These are phyloP conservation scores for Fusarium tupiense DNA, from an alignment of 2,329 filamentous ascomycete genomes.

Conservation along the genomic window DNA sequence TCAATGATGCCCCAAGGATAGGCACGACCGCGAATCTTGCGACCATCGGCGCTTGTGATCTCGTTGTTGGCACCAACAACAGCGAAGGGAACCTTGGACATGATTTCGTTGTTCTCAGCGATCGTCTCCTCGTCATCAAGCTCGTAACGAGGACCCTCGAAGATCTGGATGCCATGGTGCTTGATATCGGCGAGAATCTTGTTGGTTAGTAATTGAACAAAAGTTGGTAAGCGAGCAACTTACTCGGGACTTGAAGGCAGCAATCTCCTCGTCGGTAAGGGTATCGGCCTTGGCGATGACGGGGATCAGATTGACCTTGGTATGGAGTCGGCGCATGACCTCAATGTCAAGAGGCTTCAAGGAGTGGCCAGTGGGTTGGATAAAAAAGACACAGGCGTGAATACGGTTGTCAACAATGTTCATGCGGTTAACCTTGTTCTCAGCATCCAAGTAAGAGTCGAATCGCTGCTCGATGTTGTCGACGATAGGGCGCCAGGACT, in stretches of 20 bases:
- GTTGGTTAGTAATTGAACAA: conserved; percentile 15
- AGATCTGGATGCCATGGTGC: conserved; percentile 98
- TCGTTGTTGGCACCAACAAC: conserved; percentile 97
- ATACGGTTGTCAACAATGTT: conserved; percentile 99
- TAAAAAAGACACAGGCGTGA: conserved; percentile 99
- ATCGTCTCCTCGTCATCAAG: conserved; percentile 99
- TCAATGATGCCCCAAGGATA: conserved; percentile 99
- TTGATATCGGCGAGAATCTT: conserved; percentile 97
- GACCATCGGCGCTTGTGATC: conserved; percentile 89
- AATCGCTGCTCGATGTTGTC: conserved; percentile 99
- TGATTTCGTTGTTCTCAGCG: conserved; percentile 99
- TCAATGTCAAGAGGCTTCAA: conserved; percentile 98
- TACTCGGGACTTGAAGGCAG: conserved; percentile 95
- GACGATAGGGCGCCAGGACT: conserved; percentile 98
- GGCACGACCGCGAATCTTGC: conserved; percentile 92
- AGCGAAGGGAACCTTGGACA: conserved; percentile 99
- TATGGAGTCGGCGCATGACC: conserved; percentile 99
- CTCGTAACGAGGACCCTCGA: conserved; percentile 97
- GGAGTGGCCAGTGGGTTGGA: conserved; percentile 97
- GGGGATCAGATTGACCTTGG: conserved; percentile 99
- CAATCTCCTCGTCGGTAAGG: conserved; percentile 95
- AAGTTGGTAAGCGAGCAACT: conserved; percentile 51
- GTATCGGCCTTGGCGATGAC: conserved; percentile 99
- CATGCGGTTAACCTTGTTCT: conserved; percentile 99
- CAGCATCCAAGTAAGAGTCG: conserved; percentile 96